Conservation (phyloP, 2,329 filamentous ascomycete species). For the Aspergillus fumigatus region DNA sequence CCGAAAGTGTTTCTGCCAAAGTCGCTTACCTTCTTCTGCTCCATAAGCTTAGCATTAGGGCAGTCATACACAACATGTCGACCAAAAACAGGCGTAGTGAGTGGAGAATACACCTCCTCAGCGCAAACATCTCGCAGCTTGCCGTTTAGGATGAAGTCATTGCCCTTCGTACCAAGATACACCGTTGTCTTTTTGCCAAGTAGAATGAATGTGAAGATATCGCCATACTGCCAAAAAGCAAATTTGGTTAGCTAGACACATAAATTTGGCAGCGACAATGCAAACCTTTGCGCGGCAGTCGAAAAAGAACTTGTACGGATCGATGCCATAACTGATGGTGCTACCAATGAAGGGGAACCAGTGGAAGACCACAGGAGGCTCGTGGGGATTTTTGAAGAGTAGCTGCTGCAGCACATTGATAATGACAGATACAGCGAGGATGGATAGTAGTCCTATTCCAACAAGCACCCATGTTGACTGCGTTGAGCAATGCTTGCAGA, state of each 20-base stretch:
- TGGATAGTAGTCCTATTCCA: slow-evolving; percentile 41
- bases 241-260: neutral
- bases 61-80: slow-evolving; percentile 87
- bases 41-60: slow-evolving; percentile 88
- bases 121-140: slow-evolving; percentile 86
- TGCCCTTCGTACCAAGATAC: slow-evolving; percentile 73
- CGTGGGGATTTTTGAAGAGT: slow-evolving; percentile 74
- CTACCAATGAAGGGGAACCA: slow-evolving; percentile 73
- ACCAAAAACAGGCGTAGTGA: slow-evolving; percentile 70
- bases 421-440: slow-evolving; percentile 56
- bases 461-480: slow-evolving; percentile 45
- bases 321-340: slow-evolving; percentile 91
- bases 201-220: slow-evolving; percentile 84
- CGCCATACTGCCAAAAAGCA: slow-evolving; percentile 65
- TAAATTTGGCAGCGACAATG: neutral
- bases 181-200: slow-evolving; percentile 88
- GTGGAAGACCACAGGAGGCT: slow-evolving; percentile 65
- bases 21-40: slow-evolving; percentile 77
- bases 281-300: slow-evolving; percentile 67
- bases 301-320: slow-evolving; percentile 63
- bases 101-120: slow-evolving; percentile 80
- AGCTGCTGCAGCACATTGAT: slow-evolving; percentile 78
- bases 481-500: slow-evolving; percentile 44
- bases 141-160: slow-evolving; percentile 88
- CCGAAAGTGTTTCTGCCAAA: slow-evolving; percentile 1